These are phyloP conservation scores for Nemania abortiva DNA, from an alignment of 2,329 filamentous ascomycete species.

Conservation along the genomic window DNA sequence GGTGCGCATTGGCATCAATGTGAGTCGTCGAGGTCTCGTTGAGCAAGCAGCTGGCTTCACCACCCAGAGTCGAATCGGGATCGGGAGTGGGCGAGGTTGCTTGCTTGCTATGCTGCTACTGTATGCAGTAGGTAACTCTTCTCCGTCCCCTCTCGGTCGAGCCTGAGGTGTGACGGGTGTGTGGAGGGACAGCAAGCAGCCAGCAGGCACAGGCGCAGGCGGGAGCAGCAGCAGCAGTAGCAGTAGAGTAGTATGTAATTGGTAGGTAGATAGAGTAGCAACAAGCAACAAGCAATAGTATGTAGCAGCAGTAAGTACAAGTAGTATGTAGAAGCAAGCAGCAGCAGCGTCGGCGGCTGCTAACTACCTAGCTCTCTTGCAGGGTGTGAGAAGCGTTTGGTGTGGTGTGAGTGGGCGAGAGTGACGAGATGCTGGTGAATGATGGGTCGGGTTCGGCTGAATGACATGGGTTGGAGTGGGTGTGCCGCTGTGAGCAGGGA, in stretches of 20 bases:
- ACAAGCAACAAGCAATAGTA: constrained; percentile 16
- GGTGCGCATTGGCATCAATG: constrained; percentile 5
- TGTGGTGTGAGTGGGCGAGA: constrained; percentile 38
- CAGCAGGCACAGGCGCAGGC: constrained; percentile 1
- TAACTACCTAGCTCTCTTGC: constrained; percentile 2
- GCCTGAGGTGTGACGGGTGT: constrained; percentile 40
- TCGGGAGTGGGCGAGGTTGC: constrained; percentile 36
- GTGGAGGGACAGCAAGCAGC: constrained; percentile 21
- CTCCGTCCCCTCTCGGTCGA: constrained; percentile 41
- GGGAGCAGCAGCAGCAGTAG: constrained; percentile 17
- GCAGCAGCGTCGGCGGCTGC: constrained; percentile 24
- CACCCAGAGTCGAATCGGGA: constrained; percentile 27
- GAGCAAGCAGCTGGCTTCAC: constrained; percentile 24
- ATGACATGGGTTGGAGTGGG: constrained; percentile 36
- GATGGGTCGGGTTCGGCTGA: constrained; percentile 38
- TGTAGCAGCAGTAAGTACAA: constrained; percentile 6
- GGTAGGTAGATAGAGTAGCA: background rate
- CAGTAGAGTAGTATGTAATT: background rate
- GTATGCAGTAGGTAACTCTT: constrained; percentile 32
- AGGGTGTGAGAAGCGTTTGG: constrained; percentile 16
- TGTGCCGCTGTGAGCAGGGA: constrained; percentile 31
- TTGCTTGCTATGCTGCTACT: constrained; percentile 18
- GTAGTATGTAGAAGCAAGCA: no score
- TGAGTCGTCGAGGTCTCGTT: constrained; percentile 7
- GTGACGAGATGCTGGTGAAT: constrained; percentile 35